Evolutionary conservation across 257 asterid species (phyloP).

Genomic region (Striga asiatica): DNA sequence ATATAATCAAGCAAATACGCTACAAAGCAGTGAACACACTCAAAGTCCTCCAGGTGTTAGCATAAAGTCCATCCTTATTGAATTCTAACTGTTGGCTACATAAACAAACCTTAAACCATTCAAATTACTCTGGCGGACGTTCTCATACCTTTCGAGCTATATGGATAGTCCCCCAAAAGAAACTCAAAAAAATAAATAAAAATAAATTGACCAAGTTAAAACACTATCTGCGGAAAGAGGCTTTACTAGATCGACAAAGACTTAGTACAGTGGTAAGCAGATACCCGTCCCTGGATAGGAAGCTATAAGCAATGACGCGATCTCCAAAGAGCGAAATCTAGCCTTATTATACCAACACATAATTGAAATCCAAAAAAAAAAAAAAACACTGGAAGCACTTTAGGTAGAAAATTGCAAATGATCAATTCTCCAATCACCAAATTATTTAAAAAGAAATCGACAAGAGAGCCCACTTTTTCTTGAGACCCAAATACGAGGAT

Average conservation of each 20-base stretch:
- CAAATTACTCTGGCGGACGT: not conserved
- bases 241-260: too few relatives aligned
- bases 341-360: not conserved
- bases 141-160: not conserved
- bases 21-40: not conserved
- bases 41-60: not conserved
- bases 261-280: too few relatives aligned
- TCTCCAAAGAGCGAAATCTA: too few relatives aligned
- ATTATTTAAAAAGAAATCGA: not conserved
- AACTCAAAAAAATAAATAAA: too few relatives aligned
- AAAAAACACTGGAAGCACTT: not conserved
- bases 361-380: not conserved
- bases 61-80: not conserved
- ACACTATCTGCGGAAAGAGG: too few relatives aligned
- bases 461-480: not conserved
- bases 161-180: too few relatives aligned
- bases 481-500: not conserved
- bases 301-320: too few relatives aligned
- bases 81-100: not conserved
- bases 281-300: too few relatives aligned
- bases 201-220: too few relatives aligned
- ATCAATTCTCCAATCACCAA: constrained; percentile 11
- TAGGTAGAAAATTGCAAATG: constrained; percentile 1
- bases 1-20: not conserved
- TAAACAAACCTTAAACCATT: not conserved